Base-by-base conservation (phyloP, 1,284 basidiomycete species). In the Bjerkandera adusta region DNA sequence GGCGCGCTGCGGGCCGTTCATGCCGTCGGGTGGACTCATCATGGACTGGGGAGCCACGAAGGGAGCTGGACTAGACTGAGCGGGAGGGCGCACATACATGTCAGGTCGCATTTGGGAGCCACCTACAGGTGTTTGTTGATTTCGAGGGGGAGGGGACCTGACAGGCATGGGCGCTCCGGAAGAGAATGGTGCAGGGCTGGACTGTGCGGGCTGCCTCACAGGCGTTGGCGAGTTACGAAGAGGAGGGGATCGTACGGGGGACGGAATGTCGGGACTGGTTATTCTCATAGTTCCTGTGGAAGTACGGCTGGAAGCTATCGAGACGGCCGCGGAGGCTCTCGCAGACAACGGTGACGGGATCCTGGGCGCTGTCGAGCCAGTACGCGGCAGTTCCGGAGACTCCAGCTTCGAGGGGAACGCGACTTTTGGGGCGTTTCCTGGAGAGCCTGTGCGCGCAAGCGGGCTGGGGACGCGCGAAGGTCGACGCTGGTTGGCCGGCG, bases 121-220 rank as follows among this genome's bases (percentile, higher is more conserved):
- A n/a, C n/a, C n/a, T n/a, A n/a, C n/a, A n/a, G n/a, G n/a, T n/a
- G n/a, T n/a, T n/a, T n/a, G n/a, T n/a, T n/a, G n/a, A n/a, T n/a
- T n/a, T n/a, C n/a, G n/a, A n/a, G n/a, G n/a, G n/a, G n/a, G n/a
- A n/a, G n/a, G n/a, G n/a, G n/a, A n/a, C n/a, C n/a, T n/a, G n/a
- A n/a, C n/a, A n/a, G n/a, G n/a, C n/a, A n/a, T n/a, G n/a, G n/a
- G n/a, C n/a, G n/a, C n/a, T n/a, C n/a, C n/a, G n/a, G n/a, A n/a
- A n/a, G n/a, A n/a, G n/a, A 42, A 27, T 16, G 48, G 47, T 30
- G 45, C 37, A 15, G 54, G 35, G 13, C 43, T 44, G n/a, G 42
- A 60, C 35, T 57, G 57, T 11, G 47, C 53, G 5, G 58, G 61
- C 13, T 56, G 61, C 13, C 59, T 55, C 10, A 49, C 44, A n/a